Evolutionary conservation across 805 yeast genomes (phyloP), one percentile per base, ranked within the genome.

Genomic region (Geotrichum ghanense): DNA sequence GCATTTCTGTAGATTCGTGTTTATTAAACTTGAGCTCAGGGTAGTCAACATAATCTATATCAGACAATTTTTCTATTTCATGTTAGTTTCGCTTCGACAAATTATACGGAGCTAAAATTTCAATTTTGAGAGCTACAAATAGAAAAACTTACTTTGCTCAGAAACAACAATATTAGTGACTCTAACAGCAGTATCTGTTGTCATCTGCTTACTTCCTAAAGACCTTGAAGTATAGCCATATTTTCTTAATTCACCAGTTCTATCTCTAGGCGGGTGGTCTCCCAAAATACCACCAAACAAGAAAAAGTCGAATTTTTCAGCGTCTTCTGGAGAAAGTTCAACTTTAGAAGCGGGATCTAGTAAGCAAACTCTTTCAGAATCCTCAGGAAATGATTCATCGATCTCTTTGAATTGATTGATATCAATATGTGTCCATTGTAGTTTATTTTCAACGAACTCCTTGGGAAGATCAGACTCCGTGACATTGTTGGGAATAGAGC

Each of bases 271-370:
- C 16, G 70, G 69, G 63, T 89, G 96, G 50, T 88, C 94, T 2
- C 97, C 97, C 42, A 90, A 72, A 46, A 90, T 92, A 31, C 98
- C 98, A 4, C 98, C 98, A 64, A 92, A 90, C 9, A 92, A 86
- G 57, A 90, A 90, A 67, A 83, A 90, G 49, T 88, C 95, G 57
- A 83, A 90, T 39, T 71, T 60, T 1, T 63, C 59, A 1, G 68
- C 64, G 57, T 90, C 98, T 42, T 63, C 70, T 2, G 97, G 95
- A 3, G 67, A 70, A 51, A 90, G 72, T 50, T 86, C 96, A 17
- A 68, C 64, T 17, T 67, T 72, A 0, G 97, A 97, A 40, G 85
- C 76, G 20, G 98, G 98, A 56, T 90, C 98, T 40, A 92, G 73
- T 42, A 90, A 68, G 59, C 97, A 89, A 2, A 88, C 86, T 46